These are phyloP conservation scores for Aspergillus affinis DNA, from an alignment of 495 filamentous ascomycete genomes.

Conservation along the genomic window DNA sequence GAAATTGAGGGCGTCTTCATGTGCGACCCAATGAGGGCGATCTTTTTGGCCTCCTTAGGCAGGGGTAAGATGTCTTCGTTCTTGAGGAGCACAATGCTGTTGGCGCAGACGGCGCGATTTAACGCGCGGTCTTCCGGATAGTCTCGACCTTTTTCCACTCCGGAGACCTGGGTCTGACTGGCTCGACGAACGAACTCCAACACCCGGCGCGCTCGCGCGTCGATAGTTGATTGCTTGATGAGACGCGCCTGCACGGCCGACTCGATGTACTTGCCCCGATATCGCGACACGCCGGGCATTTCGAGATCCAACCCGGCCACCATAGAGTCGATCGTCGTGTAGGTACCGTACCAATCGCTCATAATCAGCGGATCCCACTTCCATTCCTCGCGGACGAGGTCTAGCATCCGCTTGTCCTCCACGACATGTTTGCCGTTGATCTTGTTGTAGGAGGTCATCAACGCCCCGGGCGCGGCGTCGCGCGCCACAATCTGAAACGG, in stretches of 20 bases:
- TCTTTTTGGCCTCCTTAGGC: slow-evolving; percentile 50
- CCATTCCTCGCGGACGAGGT: slow-evolving; percentile 67
- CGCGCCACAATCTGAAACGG: slow-evolving; percentile 70
- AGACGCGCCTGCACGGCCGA: slow-evolving; percentile 58
- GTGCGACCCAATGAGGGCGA: slow-evolving; percentile 79
- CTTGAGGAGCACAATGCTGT: slow-evolving; percentile 73
- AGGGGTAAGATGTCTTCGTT: slow-evolving; percentile 67
- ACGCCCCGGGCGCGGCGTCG: slow-evolving; percentile 57
- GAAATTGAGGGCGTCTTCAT: slow-evolving; percentile 66
- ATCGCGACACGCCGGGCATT: slow-evolving; percentile 64
- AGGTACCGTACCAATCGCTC: slow-evolving; percentile 53
- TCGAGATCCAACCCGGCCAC: slow-evolving; percentile 68
- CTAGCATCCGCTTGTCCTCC: slow-evolving; percentile 56
- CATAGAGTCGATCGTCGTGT: slow-evolving; percentile 56
- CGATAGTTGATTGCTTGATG: slow-evolving; percentile 50
- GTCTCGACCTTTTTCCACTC: slow-evolving; percentile 52
- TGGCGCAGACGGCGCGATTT: slow-evolving; percentile 57
- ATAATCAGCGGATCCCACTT: slow-evolving; percentile 50
- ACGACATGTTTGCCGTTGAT: slow-evolving; percentile 68
- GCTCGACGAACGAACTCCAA: slow-evolving; percentile 50
- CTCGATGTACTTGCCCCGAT: slow-evolving; percentile 43
- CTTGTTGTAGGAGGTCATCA: slow-evolving; percentile 77
- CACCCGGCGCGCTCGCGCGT: slow-evolving; percentile 56
- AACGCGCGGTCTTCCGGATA: slow-evolving; percentile 59
- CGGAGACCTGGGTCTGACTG: slow-evolving; percentile 52